A percentile compares a stretch with the other conserved stretches of the same genome.
phyloP scores from a whole-genome alignment of 2,329 filamentous ascomycete genomes.

The Trichoderma atroviride region DNA sequence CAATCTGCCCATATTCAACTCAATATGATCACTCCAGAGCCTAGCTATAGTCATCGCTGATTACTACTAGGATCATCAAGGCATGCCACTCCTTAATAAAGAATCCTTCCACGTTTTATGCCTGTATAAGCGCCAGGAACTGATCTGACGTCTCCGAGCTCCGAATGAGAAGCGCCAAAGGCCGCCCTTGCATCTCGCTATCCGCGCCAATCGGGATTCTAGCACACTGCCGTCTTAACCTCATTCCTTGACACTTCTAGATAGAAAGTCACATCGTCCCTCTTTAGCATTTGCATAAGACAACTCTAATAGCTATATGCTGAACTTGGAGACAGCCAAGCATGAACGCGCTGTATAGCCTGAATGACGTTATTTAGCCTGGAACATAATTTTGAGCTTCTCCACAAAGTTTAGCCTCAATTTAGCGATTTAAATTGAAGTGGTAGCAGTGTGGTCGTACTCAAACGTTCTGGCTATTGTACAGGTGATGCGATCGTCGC shows the following conservation, averaged over 20 bases:
- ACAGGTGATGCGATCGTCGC: neutral
- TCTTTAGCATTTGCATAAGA: neutral
- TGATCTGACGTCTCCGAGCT: neutral
- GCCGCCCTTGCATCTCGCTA: neutral
- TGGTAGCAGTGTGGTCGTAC: conserved; percentile 1
- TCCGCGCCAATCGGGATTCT: neutral
- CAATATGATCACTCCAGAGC: neutral
- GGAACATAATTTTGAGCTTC: neutral
- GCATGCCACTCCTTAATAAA: neutral
- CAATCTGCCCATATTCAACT: neutral
- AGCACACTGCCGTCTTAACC: neutral
- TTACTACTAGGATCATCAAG: neutral
- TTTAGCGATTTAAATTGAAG: neutral
- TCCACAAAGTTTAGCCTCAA: conserved; percentile 3
- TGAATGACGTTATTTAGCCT: conserved; percentile 6
- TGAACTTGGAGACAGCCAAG: neutral
- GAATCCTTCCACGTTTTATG: neutral
- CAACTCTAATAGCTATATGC: neutral
- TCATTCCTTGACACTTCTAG: neutral
- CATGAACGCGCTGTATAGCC: neutral
- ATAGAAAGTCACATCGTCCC: neutral
- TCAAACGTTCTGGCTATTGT: neutral
- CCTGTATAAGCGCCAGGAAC: neutral
- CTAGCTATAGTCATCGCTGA: neutral
- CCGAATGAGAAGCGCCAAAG: neutral